phyloP scores from a whole-genome alignment of 495 filamentous ascomycete genomes.

The Aspergillus hancockii region DNA sequence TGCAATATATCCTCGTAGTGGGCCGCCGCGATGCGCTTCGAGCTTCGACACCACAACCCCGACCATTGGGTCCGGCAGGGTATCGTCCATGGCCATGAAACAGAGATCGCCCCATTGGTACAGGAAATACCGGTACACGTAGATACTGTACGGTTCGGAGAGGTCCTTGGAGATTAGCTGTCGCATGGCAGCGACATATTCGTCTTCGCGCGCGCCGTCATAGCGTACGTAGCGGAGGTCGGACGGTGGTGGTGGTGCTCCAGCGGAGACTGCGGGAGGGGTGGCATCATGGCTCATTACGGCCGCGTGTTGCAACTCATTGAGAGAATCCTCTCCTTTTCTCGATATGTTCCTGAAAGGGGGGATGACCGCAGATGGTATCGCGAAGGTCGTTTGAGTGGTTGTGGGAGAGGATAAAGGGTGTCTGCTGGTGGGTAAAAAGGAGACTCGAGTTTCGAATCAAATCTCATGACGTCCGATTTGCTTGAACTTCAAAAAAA shows the following conservation, averaged over 20 bases:
- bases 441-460: constrained; percentile 2
- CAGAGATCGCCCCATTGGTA: constrained; percentile 98
- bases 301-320: constrained; percentile 17
- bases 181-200: constrained; percentile 84
- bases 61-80: constrained; percentile 50
- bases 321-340: neutral
- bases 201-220: constrained; percentile 70
- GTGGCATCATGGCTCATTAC: constrained; percentile 35
- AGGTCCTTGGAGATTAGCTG: constrained; percentile 94
- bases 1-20: constrained; percentile 92
- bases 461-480: constrained; percentile 18
- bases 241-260: constrained; percentile 11
- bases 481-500: constrained; percentile 11
- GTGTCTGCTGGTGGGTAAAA: neutral
- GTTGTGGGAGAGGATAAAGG: constrained; percentile 16
- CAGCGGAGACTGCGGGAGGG: constrained; percentile 7
- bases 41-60: constrained; percentile 97
- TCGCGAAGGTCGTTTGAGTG: neutral
- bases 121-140: constrained; percentile 98
- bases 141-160: constrained; percentile 98
- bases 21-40: constrained; percentile 79
- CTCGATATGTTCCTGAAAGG: neutral
- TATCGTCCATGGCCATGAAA: constrained; percentile 77
- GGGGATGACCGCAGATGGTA: neutral
- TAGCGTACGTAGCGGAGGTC: constrained; percentile 83